Percentiles rank a stretch among this genome's conserved stretches.
Conservation (phyloP, 805 yeast genomes). For the Starmerella bombicola region DNA sequence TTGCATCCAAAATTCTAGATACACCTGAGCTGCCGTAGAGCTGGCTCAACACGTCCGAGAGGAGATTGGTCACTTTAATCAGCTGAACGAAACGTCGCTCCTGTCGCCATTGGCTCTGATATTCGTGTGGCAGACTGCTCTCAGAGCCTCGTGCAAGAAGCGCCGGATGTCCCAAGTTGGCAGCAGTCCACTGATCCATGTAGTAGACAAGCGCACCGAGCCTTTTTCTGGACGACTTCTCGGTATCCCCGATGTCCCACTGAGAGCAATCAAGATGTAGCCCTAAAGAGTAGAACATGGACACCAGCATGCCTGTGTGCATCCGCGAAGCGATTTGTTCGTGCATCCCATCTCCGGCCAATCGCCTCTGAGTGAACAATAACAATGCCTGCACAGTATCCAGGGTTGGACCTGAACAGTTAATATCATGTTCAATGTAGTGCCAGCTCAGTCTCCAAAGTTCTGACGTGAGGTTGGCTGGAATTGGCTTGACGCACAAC, state of each 20-base stretch:
- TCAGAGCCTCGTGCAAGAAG: conserved; percentile 7
- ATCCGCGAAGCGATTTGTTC: conserved; percentile 23
- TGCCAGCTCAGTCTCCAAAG: conserved; percentile 24
- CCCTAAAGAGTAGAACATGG: conserved; percentile 27
- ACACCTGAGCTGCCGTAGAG: conserved; percentile 19
- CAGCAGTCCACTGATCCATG: conserved; percentile 30
- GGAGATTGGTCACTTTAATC: conserved; percentile 22
- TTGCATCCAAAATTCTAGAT: background rate
- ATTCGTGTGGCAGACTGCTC: background rate
- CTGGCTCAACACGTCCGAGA: conserved; percentile 23
- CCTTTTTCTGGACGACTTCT: conserved; percentile 26
- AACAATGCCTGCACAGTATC: conserved; percentile 28
- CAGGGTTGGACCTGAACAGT: conserved; percentile 23
- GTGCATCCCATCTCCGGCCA: conserved; percentile 26
- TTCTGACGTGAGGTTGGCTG: conserved; percentile 22
- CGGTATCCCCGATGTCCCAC: conserved; percentile 29
- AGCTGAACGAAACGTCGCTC: conserved; percentile 26
- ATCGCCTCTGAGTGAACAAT: conserved; percentile 26
- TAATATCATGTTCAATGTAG: conserved; percentile 25
- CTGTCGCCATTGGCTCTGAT: conserved; percentile 19
- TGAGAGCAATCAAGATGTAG: conserved; percentile 28
- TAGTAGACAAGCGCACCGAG: conserved; percentile 30
- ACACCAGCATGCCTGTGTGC: conserved; percentile 25
- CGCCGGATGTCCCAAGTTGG: conserved; percentile 28
- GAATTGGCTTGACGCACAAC: conserved; percentile 26